phyloP scores from a whole-genome alignment of 345 rosid genomes.

The Lenwebbia sp. region DNA sequence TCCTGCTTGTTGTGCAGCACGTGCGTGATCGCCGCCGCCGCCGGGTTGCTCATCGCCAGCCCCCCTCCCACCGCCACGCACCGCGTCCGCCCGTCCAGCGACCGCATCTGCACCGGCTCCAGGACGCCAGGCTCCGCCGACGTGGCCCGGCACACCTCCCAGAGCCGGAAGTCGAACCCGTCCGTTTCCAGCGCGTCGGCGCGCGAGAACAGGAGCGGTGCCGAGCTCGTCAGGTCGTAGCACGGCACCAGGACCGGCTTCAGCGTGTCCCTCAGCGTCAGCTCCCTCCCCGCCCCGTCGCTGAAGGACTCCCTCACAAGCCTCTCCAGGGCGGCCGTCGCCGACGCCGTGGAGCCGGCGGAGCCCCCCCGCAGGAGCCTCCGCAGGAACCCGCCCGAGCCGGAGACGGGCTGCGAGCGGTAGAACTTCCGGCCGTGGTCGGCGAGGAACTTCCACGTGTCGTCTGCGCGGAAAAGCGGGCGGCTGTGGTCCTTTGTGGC shows the following conservation, averaged over 20 bases:
- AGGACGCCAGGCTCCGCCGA: slow-evolving; percentile 80
- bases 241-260: slow-evolving; percentile 88
- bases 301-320: slow-evolving; percentile 57
- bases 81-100: slow-evolving; percentile 61
- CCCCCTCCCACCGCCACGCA: slow-evolving; percentile 92
- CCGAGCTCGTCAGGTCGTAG: slow-evolving; percentile 76
- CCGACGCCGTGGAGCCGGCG: slow-evolving; percentile 20
- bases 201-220: slow-evolving; percentile 87
- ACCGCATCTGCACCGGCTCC: slow-evolving; percentile 59
- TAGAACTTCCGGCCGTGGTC: slow-evolving; percentile 56
- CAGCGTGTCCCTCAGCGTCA: slow-evolving; percentile 80
- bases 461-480: slow-evolving; percentile 74
- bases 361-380: slow-evolving; percentile 33
- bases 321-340: slow-evolving; percentile 45
- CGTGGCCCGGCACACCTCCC: slow-evolving; percentile 93
- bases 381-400: slow-evolving; percentile 23
- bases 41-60: slow-evolving; percentile 74
- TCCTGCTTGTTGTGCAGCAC: slow-evolving; percentile 95
- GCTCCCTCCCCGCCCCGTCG: slow-evolving; percentile 23
- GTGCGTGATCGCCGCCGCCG: slow-evolving; percentile 94
- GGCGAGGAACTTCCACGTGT: slow-evolving; percentile 82
- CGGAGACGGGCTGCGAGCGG: slow-evolving; percentile 15
- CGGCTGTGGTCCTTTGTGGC: slow-evolving; percentile 58
- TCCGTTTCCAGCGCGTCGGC: slow-evolving; percentile 97
- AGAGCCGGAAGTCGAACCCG: slow-evolving; percentile 66